Conservation (phyloP, 345 rosid species). For the Linum tenue region DNA sequence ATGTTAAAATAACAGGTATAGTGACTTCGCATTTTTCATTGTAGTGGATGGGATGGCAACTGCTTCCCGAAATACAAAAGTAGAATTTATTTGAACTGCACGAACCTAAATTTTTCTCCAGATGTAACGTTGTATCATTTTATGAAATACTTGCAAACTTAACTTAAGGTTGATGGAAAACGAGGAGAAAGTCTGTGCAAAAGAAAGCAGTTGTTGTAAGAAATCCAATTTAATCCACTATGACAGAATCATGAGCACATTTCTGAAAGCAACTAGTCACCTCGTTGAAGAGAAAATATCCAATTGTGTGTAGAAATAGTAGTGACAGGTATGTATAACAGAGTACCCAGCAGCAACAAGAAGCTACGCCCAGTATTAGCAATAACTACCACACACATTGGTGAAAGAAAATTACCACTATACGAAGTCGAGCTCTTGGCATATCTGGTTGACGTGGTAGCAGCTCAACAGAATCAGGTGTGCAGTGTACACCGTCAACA, state of each 20-base stretch:
- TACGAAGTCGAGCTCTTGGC: conserved; percentile 62
- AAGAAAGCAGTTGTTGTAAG: too few species aligned
- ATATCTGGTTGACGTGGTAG: conserved; percentile 65
- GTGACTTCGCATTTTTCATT: too few species aligned
- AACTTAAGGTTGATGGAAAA: background rate
- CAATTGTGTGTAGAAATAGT: background rate
- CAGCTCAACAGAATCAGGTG: conserved; percentile 83
- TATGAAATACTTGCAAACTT: too few species aligned
- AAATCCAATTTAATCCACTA: too few species aligned
- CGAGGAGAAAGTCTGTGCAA: background rate
- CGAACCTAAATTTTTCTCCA: too few species aligned
- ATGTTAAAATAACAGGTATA: too few species aligned
- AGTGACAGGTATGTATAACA: background rate
- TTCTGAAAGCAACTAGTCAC: background rate
- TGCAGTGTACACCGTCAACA: conserved; percentile 68
- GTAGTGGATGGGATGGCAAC: too few species aligned
- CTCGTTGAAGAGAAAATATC: background rate
- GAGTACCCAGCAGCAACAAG: background rate
- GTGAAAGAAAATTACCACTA: conserved; percentile 51
- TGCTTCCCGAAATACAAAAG: too few species aligned
- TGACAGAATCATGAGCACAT: too few species aligned
- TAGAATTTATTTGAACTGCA: too few species aligned
- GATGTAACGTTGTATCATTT: too few species aligned
- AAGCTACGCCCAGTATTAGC: background rate
- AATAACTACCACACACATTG: background rate